Percentiles rank a stretch among this genome's conserved stretches.
These are phyloP conservation scores for Cercospora zeina DNA, from an alignment of 2,329 filamentous ascomycete genomes.

Conservation along the genomic window DNA sequence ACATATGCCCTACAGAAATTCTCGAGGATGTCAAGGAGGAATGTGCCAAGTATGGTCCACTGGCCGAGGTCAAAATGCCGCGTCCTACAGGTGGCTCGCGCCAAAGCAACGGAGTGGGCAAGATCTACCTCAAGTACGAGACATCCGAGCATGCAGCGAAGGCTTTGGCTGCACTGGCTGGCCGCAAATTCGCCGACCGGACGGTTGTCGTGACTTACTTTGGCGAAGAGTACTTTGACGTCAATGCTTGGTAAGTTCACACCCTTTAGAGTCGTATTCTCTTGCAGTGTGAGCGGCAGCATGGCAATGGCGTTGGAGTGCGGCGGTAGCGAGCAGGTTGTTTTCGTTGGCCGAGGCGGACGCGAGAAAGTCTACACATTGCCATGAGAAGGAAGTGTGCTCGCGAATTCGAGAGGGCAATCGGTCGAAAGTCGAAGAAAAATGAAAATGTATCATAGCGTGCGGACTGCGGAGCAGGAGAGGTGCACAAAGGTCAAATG, in stretches of 20 bases:
- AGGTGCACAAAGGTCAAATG: slow-evolving; percentile 13
- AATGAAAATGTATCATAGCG: slow-evolving; percentile 12
- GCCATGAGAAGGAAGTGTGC: not conserved
- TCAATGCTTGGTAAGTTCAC: slow-evolving; percentile 72
- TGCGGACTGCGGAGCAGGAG: not conserved
- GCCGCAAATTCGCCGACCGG: slow-evolving; percentile 91
- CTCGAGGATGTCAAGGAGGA: slow-evolving; percentile 92
- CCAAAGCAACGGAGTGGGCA: slow-evolving; percentile 86
- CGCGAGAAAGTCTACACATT: not conserved
- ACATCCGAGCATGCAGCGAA: slow-evolving; percentile 73
- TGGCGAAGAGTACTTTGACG: slow-evolving; percentile 96
- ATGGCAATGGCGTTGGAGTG: slow-evolving; percentile 1
- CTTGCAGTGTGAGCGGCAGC: not conserved
- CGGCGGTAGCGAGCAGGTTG: not conserved
- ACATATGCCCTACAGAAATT: slow-evolving; percentile 67
- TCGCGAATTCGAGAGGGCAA: not conserved
- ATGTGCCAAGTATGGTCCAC: slow-evolving; percentile 82
- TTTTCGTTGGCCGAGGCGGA: not conserved
- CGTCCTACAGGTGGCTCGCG: slow-evolving; percentile 79
- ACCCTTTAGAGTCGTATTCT: not conserved
- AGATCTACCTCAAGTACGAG: slow-evolving; percentile 96
- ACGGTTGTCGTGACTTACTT: slow-evolving; percentile 97
- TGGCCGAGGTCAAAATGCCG: slow-evolving; percentile 89
- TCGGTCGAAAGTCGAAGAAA: not conserved
- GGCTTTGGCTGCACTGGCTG: slow-evolving; percentile 85